Evolutionary conservation across 106 monocot genomes (phyloP).

Genomic region (Dioscorea alata): DNA sequence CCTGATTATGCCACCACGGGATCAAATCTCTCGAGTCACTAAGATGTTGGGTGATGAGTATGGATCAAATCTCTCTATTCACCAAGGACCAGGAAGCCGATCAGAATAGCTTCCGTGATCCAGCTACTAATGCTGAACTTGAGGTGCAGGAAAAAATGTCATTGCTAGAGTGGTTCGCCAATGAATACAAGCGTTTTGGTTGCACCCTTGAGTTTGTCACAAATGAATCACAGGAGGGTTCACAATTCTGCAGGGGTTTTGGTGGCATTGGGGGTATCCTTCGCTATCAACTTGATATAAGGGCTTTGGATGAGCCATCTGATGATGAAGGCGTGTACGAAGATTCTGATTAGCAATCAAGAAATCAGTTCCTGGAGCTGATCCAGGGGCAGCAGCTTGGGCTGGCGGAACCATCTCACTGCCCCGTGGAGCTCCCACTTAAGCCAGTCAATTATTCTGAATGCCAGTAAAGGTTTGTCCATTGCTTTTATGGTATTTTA

Average conservation of each 20-base stretch:
- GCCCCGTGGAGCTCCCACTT: neutral
- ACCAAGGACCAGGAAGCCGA: constrained; percentile 54
- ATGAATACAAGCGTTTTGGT: constrained; percentile 56
- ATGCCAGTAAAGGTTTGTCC: neutral
- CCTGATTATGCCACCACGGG: constrained; percentile 58
- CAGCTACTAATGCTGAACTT: constrained; percentile 28
- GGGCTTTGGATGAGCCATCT: constrained; percentile 48
- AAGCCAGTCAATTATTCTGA: neutral
- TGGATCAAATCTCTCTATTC: constrained; percentile 52
- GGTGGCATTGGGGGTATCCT: constrained; percentile 61
- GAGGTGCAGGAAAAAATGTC: constrained; percentile 50
- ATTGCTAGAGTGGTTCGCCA: constrained; percentile 55
- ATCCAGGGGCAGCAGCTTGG: constrained; percentile 11
- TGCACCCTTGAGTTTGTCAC: constrained; percentile 58
- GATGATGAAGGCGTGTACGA: constrained; percentile 39
- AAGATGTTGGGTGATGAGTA: constrained; percentile 76
- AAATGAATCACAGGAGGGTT: constrained; percentile 58
- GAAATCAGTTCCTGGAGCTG: constrained; percentile 18
- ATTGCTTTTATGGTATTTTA: too few species aligned
- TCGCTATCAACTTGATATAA: constrained; percentile 55
- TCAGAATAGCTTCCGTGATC: constrained; percentile 42
- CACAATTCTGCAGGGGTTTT: constrained; percentile 63
- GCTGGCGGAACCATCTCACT: neutral
- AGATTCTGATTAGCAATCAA: constrained; percentile 47
- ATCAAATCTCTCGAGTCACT: constrained; percentile 46